Evolutionary conservation across 768 basidiomycete species (phyloP), one percentile per base, ranked within the genome.

Genomic region (Chlorophyllum brunneum): DNA sequence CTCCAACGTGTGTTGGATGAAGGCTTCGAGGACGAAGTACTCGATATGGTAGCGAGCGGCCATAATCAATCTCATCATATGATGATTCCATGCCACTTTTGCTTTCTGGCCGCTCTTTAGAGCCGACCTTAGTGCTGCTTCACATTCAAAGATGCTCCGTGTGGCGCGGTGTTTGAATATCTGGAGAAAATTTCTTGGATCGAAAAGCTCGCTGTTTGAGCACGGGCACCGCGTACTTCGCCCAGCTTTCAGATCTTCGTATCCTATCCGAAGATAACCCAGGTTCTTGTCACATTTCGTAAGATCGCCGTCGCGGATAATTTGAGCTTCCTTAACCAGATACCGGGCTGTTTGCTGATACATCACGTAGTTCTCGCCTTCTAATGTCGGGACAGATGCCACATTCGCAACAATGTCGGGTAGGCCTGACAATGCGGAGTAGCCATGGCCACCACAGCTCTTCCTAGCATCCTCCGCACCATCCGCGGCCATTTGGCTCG

Each of bases 341-440:
- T 58, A 61, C n/a, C 65, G 53, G 5, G 63, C 65, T 5, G 63
- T 52, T 51, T 66, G 65, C 49, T 61, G 63, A 42, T 62, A 66
- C 63, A 65, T 62, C 18, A 63, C 63, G 22, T 59, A 62, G 34
- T 65, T 61, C 40, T 65, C 63, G 8, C 65, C 65, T 39, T 66
- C 62, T 4, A 65, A 40, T 1, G 61, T 65, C 10, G 55, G 44
- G 26, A 58, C 56, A 3, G 62, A 50, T 2, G 61, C 54, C 15
- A 61, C 20, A 15, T 56, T 58, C 1, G 57, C 24, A 6, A 59
- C 56, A n/a, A 65, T 33, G 7, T 56, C 48, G 3, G 58, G 61
- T 18, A 66, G 38, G 5, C 65, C 65, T 13, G 62, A 61, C 16
- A 66, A 48, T 3, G 47, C 53, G 3, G 59, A 61, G 36, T 63